Evolutionary conservation across 495 filamentous ascomycete species (phyloP).

Genomic region (Podospora pseudoanserina): DNA sequence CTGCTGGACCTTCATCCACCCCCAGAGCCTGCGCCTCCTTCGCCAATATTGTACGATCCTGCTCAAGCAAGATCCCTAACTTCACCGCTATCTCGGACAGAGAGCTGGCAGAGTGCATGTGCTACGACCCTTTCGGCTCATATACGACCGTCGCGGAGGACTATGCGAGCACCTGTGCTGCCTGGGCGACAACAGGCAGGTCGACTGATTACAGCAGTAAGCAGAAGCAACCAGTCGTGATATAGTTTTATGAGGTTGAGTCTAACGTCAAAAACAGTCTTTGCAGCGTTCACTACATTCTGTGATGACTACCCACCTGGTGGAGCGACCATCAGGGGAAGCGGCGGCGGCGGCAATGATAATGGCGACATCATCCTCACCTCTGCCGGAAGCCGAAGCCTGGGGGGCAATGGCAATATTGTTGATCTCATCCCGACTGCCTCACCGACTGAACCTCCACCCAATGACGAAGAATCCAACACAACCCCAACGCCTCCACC

Average conservation of each 20-base stretch:
- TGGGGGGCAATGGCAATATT: not conserved
- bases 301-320: conserved; percentile 15
- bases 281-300: conserved; percentile 17
- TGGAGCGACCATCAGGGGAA: not conserved
- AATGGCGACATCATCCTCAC: conserved; percentile 5
- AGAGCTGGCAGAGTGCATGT: not conserved
- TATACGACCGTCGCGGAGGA: conserved; percentile 25
- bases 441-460: not conserved
- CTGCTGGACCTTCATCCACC: not conserved
- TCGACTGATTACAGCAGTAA: conserved; percentile 23
- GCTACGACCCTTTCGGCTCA: conserved; percentile 14
- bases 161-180: conserved; percentile 22
- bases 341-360: not conserved
- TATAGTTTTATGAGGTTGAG: not conserved
- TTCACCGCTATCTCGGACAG: not conserved
- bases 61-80: not conserved
- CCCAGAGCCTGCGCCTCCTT: conserved; percentile 11
- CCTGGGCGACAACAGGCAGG: conserved; percentile 18
- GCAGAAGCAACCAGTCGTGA: not conserved
- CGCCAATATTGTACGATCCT: conserved; percentile 2
- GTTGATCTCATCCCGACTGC: not conserved
- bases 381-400: not conserved
- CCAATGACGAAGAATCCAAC: not conserved
- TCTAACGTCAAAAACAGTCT: conserved; percentile 13
- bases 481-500: not conserved